Percentiles rank a stretch among this genome's conserved stretches.
phyloP scores from a whole-genome alignment of 2,329 filamentous ascomycete species.

The Laburnicola sp. region DNA sequence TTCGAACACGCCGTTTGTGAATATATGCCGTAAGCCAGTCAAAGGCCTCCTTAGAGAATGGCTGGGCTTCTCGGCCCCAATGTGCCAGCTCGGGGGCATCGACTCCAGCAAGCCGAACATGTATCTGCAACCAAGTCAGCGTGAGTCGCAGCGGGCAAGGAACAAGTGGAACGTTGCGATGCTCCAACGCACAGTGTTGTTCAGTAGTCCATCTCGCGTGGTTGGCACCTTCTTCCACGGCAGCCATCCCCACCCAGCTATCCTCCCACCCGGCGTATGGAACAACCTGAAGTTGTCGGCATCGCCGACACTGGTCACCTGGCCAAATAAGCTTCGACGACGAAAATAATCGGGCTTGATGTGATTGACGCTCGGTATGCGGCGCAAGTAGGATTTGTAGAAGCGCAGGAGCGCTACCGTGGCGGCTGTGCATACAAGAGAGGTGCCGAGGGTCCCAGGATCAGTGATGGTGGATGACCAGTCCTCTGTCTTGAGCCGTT shows the following conservation, averaged over 20 bases:
- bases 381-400: conserved; percentile 74
- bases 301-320: conserved; percentile 92
- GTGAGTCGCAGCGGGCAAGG: conserved; percentile 14
- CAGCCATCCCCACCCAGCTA: conserved; percentile 91
- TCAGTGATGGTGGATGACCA: conserved; percentile 61
- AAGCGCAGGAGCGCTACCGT: conserved; percentile 60
- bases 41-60: conserved; percentile 78
- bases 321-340: conserved; percentile 75
- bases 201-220: conserved; percentile 68
- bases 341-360: conserved; percentile 77
- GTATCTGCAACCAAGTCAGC: conserved; percentile 62
- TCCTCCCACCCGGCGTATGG: conserved; percentile 87
- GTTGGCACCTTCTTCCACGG: conserved; percentile 70
- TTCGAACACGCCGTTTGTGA: conserved; percentile 72
- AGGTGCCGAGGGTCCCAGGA: conserved; percentile 58
- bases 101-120: conserved; percentile 85
- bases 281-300: conserved; percentile 94
- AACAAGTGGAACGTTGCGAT: neutral
- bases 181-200: conserved; percentile 69
- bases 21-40: conserved; percentile 78
- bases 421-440: conserved; percentile 58
- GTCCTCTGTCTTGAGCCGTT: conserved; percentile 40
- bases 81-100: conserved; percentile 93
- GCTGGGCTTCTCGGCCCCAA: conserved; percentile 87
- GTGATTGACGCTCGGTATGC: conserved; percentile 76